phyloP scores from a whole-genome alignment of 106 monocot species.

The Posidonia australis region DNA sequence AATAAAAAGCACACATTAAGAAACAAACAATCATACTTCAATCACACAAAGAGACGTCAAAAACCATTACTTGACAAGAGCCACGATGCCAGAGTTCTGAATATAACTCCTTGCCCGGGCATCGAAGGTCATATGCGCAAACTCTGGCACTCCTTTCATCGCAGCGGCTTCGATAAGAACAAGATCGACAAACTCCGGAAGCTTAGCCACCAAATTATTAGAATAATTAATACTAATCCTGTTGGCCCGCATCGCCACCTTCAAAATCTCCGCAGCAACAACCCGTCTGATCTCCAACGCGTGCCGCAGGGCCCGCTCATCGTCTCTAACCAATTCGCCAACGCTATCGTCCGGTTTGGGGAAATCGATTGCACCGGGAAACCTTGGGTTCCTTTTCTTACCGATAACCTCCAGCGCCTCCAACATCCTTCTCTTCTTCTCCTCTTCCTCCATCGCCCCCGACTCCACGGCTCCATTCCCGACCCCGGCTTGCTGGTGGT shows the following conservation, averaged over 20 bases:
- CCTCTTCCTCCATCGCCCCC: background rate
- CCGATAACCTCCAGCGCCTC: slow-evolving; percentile 43
- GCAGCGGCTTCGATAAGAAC: slow-evolving; percentile 72
- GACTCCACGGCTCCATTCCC: background rate
- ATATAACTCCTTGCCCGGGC: slow-evolving; percentile 58
- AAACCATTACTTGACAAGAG: slow-evolving; percentile 39
- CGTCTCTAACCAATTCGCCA: background rate
- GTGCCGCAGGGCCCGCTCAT: slow-evolving; percentile 24
- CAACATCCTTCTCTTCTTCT: slow-evolving; percentile 18
- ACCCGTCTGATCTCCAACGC: slow-evolving; percentile 69
- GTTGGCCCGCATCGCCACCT: slow-evolving; percentile 38
- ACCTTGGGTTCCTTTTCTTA: slow-evolving; percentile 34
- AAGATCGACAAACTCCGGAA: slow-evolving; percentile 55
- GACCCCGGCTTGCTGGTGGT: background rate
- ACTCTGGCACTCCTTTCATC: slow-evolving; percentile 47
- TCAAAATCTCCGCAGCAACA: slow-evolving; percentile 59
- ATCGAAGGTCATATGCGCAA: slow-evolving; percentile 67
- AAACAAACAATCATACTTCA: background rate
- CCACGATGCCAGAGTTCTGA: slow-evolving; percentile 58
- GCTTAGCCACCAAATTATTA: slow-evolving; percentile 32
- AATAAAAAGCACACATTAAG: background rate
- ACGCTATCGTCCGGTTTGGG: slow-evolving; percentile 17
- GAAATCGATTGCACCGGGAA: slow-evolving; percentile 67
- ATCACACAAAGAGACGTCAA: background rate
- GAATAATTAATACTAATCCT: slow-evolving; percentile 68